phyloP scores from a whole-genome alignment of 2,329 filamentous ascomycete genomes.

The Xylaria hypoxylon region DNA sequence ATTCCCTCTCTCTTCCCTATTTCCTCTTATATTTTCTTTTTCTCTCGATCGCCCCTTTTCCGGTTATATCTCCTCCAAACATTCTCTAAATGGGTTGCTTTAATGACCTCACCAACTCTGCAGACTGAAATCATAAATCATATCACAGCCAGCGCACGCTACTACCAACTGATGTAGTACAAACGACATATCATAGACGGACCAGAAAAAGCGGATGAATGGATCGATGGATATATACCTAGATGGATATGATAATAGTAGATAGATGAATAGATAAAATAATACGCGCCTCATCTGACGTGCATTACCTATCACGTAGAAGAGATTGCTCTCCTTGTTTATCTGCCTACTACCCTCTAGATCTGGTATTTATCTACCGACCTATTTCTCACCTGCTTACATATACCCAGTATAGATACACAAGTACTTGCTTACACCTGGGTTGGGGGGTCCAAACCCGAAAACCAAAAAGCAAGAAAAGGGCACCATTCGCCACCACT shows the following conservation, averaged over 20 bases:
- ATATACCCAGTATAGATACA: neutral
- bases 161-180: neutral
- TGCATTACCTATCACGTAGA: conserved; percentile 11
- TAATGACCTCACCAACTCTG: neutral
- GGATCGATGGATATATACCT: neutral
- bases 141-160: neutral
- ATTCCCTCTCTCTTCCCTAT: neutral
- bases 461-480: conserved; percentile 5
- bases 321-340: conserved; percentile 1
- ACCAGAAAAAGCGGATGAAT: too few species aligned
- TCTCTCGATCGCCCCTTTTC: neutral
- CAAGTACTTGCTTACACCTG: conserved; percentile 1
- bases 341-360: neutral
- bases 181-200: neutral
- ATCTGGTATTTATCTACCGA: neutral
- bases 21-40: neutral
- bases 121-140: neutral
- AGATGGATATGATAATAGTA: conserved; percentile 7
- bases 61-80: neutral
- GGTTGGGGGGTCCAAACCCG: neutral
- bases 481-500: neutral
- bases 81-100: neutral
- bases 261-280: neutral
- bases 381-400: neutral
- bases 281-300: conserved; percentile 12